Evolutionary conservation across 2,329 filamentous ascomycete species (phyloP), one percentile per base, ranked within the genome.

Genomic region (Drechslera avenae): DNA sequence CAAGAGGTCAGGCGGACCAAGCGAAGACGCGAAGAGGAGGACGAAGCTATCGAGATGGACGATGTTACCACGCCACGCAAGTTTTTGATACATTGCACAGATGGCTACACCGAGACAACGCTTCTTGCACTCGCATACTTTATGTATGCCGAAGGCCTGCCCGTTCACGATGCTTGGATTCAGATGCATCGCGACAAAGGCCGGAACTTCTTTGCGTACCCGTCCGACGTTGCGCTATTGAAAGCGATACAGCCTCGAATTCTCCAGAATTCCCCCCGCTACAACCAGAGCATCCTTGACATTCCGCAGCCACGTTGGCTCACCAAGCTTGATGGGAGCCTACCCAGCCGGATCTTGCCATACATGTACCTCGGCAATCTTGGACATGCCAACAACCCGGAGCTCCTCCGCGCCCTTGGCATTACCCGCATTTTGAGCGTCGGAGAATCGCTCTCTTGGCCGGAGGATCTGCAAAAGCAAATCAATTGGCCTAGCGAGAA

Each of bases 301-400:
- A 79, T 86, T 13, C 79, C 85, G 19, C 83, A 91, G 63, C 93
- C 93, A 0, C 78, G 80, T 30, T 99, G 94, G 94, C 83, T 97
- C 48, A 79, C 84, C 21, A 85, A 85, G 46, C 84, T 97, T 59
- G 93, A 97, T 69, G 94, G 94, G 4, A 96, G 91, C 18, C 81
- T 97, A 17, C 94, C 94, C 1, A 96, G 90, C 68, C 85, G 93
- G 12, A 84, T 99, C 32, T 77, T 96, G 34, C 87, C 92, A 46
- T 97, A 97, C 69, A 91, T 99, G 86, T 99, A 99, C 69, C 83
- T 99, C 10, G 94, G 94, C 1, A 97, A 97, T 64, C 80, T 97
- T 13, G 86, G 85, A 0, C 94, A 99, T 69, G 94, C 94, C 6
- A 97, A 97, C 68, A 97, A 97, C 63, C 90, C 92, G 0, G 88